Evolutionary conservation across 2,329 filamentous ascomycete species (phyloP).

Genomic region (Calonectria multiphialidica): DNA sequence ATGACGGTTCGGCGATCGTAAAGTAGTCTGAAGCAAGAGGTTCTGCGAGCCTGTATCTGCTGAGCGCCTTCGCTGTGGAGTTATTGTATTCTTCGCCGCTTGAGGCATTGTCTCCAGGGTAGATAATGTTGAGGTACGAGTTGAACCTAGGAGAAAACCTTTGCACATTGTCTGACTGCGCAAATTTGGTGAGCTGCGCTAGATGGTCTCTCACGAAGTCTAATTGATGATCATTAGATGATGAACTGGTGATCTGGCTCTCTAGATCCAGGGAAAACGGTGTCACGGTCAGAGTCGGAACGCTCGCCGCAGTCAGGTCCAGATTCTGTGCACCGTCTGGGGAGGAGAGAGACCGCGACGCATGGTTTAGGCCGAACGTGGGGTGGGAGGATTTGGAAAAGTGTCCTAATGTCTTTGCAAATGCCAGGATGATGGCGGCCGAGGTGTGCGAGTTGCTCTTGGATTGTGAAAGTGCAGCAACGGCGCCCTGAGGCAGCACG

Average conservation of each 20-base stretch:
- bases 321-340: neutral
- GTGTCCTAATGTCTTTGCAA: neutral
- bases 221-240: neutral
- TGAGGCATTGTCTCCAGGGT: neutral
- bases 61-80: neutral
- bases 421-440: neutral
- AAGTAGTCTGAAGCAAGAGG: neutral
- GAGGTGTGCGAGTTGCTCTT: neutral
- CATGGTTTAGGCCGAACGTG: neutral
- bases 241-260: too few species aligned
- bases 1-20: neutral
- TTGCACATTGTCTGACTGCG: neutral
- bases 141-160: neutral
- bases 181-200: neutral
- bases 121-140: neutral
- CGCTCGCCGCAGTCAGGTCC: neutral
- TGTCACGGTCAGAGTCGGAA: neutral
- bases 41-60: neutral
- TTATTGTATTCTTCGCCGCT: neutral
- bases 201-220: neutral
- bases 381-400: neutral
- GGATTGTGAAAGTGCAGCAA: neutral
- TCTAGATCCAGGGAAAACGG: neutral
- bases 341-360: neutral
- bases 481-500: neutral